Percentiles rank a stretch among this genome's conserved stretches.
These are phyloP conservation scores for Vigna radiata DNA, from an alignment of 306 rosid genomes.

Conservation along the genomic window DNA sequence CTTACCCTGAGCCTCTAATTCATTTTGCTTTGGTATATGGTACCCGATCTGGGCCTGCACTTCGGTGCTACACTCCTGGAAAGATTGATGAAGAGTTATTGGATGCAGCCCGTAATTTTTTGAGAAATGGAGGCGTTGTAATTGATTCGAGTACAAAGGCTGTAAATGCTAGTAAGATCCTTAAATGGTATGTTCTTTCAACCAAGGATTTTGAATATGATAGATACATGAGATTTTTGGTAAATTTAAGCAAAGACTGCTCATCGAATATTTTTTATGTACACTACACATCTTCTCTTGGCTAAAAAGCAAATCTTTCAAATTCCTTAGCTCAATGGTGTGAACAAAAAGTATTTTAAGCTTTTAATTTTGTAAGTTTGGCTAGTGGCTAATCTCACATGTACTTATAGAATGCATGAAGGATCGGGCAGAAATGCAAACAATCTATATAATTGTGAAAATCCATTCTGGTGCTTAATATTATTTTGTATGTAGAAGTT, in stretches of 20 bases:
- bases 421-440: conserved; percentile 4
- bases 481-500: not conserved
- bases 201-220: not conserved
- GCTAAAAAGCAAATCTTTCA: not conserved
- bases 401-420: not conserved
- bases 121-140: conserved; percentile 71
- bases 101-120: conserved; percentile 74
- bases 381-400: not conserved
- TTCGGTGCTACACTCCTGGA: conserved; percentile 81
- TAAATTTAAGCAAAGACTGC: conserved; percentile 11
- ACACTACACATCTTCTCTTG: not conserved
- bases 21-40: conserved; percentile 84
- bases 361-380: conserved; percentile 32
- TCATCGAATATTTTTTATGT: conserved; percentile 1
- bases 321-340: conserved; percentile 30
- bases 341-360: not conserved
- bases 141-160: conserved; percentile 61
- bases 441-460: not conserved
- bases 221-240: conserved; percentile 7
- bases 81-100: conserved; percentile 73
- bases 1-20: conserved; percentile 85
- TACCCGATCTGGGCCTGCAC: conserved; percentile 81
- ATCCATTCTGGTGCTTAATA: conserved; percentile 1
- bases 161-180: conserved; percentile 69
- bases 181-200: conserved; percentile 74